phyloP scores from a whole-genome alignment of 2,329 filamentous ascomycete genomes.

The Cordyceps tenuipes region DNA sequence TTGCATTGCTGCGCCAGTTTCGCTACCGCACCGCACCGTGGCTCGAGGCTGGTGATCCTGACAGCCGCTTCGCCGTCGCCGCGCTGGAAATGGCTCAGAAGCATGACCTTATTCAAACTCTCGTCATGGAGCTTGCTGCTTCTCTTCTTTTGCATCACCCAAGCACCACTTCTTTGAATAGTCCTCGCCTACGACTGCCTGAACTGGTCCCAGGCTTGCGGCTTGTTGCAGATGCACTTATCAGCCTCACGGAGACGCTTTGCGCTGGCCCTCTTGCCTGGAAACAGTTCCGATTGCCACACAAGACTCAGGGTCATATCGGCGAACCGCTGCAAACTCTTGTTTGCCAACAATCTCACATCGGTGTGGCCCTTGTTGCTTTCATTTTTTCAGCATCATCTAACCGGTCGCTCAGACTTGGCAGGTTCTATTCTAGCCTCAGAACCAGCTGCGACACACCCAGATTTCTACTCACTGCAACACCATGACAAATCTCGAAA shows the following conservation, averaged over 20 bases:
- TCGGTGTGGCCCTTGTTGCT: conserved; percentile 10
- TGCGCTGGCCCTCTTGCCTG: conserved; percentile 5
- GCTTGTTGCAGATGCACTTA: not conserved
- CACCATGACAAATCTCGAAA: not conserved
- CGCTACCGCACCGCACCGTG: conserved; percentile 17
- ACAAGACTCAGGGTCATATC: not conserved
- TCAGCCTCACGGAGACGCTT: not conserved
- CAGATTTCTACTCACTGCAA: not conserved
- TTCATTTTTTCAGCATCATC: not conserved
- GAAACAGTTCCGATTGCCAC: conserved; percentile 3
- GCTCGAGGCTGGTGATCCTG: conserved; percentile 16
- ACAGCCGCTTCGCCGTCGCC: conserved; percentile 13
- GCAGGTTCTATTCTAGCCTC: conserved; percentile 13
- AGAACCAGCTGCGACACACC: conserved; percentile 7
- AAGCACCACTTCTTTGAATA: not conserved
- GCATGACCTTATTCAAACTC: conserved; percentile 1
- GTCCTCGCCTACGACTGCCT: not conserved
- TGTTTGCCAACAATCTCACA: conserved; percentile 12
- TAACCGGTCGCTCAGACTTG: conserved; percentile 8
- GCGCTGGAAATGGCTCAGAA: conserved; percentile 15
- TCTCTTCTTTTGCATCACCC: conserved; percentile 1
- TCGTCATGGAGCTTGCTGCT: conserved; percentile 11
- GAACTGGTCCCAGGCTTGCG: not conserved
- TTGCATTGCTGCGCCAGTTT: conserved; percentile 15
- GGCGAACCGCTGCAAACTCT: conserved; percentile 15